Evolutionary conservation across 768 basidiomycete genomes (phyloP).

Genomic region (Suillus ampliporus): DNA sequence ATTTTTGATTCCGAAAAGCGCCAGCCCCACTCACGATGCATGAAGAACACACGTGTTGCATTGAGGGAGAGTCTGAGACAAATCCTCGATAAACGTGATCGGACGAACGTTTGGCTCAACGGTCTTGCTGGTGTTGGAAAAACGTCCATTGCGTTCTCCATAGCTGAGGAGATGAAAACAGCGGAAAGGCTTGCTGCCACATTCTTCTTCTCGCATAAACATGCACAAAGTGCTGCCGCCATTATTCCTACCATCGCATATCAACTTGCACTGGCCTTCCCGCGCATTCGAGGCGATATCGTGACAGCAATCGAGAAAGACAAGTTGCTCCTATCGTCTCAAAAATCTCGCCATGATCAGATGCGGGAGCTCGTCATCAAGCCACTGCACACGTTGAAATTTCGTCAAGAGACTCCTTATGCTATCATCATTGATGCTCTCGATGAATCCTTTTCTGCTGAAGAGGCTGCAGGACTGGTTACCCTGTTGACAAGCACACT

Average conservation of each 20-base stretch:
- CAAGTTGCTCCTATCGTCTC: constrained; percentile 7
- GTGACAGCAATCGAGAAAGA: constrained; percentile 17
- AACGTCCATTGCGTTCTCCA: not conserved
- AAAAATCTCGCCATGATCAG: constrained; percentile 14
- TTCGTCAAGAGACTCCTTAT: constrained; percentile 1
- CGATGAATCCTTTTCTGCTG: constrained; percentile 16
- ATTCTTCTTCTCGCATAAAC: constrained; percentile 22
- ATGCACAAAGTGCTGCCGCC: constrained; percentile 5
- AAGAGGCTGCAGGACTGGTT: constrained; percentile 20
- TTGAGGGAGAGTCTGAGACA: not conserved
- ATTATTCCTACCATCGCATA: constrained; percentile 23
- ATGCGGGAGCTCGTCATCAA: constrained; percentile 20
- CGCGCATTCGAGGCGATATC: constrained; percentile 13
- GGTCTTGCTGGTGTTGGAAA: not conserved
- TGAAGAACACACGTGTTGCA: not conserved
- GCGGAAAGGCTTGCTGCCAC: constrained; percentile 20
- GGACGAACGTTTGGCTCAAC: not conserved
- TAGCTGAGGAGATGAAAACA: not conserved
- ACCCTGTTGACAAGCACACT: constrained; percentile 14
- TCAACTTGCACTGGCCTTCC: constrained; percentile 19
- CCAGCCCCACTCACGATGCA: not conserved
- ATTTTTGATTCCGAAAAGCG: not conserved
- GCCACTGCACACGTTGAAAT: constrained; percentile 11
- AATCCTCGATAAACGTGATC: not conserved
- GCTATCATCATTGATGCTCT: constrained; percentile 11